Evolutionary conservation across 306 rosid species (phyloP).

Genomic region (Prunus kanzakura): DNA sequence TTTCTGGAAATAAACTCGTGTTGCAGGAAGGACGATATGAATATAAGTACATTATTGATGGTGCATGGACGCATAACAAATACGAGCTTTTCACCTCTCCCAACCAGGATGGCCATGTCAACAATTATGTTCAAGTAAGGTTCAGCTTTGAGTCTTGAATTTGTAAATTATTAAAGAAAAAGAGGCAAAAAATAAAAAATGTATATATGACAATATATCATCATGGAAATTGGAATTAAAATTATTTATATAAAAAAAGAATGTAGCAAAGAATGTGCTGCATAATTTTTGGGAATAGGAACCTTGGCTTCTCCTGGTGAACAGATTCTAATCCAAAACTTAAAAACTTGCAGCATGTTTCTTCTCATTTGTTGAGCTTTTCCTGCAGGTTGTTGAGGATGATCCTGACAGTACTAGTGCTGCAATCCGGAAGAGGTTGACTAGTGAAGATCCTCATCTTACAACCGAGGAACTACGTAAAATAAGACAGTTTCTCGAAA

Average conservation of each 20-base stretch:
- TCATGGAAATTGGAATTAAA: neutral
- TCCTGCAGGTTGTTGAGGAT: conserved; percentile 57
- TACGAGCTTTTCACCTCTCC: conserved; percentile 49
- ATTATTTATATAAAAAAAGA: neutral
- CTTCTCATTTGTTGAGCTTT: conserved; percentile 13
- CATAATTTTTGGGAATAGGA: neutral
- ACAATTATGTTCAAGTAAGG: conserved; percentile 72
- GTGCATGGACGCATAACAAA: conserved; percentile 62
- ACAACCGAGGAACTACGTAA: conserved; percentile 53
- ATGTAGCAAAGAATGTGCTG: neutral
- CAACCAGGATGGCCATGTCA: conserved; percentile 86
- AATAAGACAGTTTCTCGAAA: conserved; percentile 62
- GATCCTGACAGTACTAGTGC: conserved; percentile 34
- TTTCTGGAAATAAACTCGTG: conserved; percentile 10
- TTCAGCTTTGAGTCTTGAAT: conserved; percentile 9
- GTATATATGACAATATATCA: neutral
- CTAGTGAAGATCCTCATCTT: conserved; percentile 62
- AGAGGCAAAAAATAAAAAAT: neutral
- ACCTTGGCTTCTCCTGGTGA: neutral
- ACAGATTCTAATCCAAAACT: neutral
- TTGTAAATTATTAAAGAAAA: neutral
- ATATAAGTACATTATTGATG: conserved; percentile 90
- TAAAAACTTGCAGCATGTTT: neutral
- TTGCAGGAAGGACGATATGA: conserved; percentile 91
- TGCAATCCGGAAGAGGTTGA: conserved; percentile 49